Percentiles rank a stretch among this genome's conserved stretches.
Conservation (phyloP, 257 asterid species). For the Nicotiana paniculata region DNA sequence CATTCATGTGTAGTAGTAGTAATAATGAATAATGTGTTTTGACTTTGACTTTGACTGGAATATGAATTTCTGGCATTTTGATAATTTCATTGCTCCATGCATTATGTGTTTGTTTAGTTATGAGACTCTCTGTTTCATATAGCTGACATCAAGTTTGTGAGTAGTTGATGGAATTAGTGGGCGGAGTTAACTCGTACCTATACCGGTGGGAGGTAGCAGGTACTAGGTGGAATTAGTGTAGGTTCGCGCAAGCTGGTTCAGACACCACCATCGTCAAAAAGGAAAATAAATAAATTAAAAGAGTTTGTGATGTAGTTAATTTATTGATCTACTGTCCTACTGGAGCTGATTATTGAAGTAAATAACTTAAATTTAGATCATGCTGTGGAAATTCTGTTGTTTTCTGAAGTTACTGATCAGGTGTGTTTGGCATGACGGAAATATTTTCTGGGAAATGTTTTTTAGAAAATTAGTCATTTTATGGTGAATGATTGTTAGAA, state of each 20-base stretch:
- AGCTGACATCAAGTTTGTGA: not conserved
- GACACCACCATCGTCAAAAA: too few species aligned
- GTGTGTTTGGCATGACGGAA: not conserved
- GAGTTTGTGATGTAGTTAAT: too few species aligned
- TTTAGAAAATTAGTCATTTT: not conserved
- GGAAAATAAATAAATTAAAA: too few species aligned
- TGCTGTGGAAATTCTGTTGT: not conserved
- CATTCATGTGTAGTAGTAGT: not conserved
- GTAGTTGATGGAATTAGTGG: not conserved
- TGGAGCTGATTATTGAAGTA: too few species aligned
- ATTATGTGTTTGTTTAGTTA: not conserved
- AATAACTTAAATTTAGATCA: not conserved
- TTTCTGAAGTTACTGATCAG: not conserved
- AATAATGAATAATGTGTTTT: not conserved
- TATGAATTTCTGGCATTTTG: not conserved
- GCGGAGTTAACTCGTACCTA: too few species aligned
- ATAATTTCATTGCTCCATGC: not conserved
- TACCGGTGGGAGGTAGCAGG: too few species aligned
- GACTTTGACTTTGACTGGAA: not conserved
- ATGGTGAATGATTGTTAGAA: not conserved
- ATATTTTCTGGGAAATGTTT: not conserved
- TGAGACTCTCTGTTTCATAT: not conserved
- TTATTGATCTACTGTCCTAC: too few species aligned
- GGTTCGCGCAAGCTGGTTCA: too few species aligned
- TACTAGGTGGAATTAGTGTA: too few species aligned